Evolutionary conservation across 768 basidiomycete genomes (phyloP), one percentile per base, ranked within the genome.

Genomic region (Trichaptum fuscoviolaceum): DNA sequence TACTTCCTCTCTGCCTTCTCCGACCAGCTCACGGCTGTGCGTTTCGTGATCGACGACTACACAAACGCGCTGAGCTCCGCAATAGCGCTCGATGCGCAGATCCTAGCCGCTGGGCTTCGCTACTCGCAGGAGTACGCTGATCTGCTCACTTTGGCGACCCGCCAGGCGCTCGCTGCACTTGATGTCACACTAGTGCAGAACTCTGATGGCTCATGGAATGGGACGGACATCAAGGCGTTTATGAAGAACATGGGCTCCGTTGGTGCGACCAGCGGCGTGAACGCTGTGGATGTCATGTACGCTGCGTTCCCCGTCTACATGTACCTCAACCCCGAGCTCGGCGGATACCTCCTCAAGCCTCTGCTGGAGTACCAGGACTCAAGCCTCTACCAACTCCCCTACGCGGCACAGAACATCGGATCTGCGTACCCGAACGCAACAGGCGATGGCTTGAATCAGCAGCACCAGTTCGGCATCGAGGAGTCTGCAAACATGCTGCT

Each of bases 401-500:
- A 73, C 42, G 73, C 74, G 15, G 70, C 72, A 12, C 68, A 69
- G 25, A 75, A 77, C 65, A 65, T 77, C 18, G 75, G 75, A 9
- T 34, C 30, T 18, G 59, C 59, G 23, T 61, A 61, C 59, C 59
- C 59, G 23, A 61, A 61, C 23, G 59, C 59, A 34, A 61, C 59
- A 12, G 59, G 5, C 6, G 30, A 61, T 23, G 30, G 59, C 12
- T 9, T 61, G 15, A 25, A 34, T 20, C 30, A 34, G 15, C 59
- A 61, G 15, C 59, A 61, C 23, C 24, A 61, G 23, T 23, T 61
- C 24, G 25, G 25, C 12, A 20, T 30, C 30, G 72, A 20, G 79
- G 89, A 90, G 75, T 86, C 85, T 66, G 77, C 70, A 17, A 77
- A 77, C 62, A 77, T 76, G 76, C 63, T 77, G 20, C 77, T 77